These are phyloP conservation scores for Cymodocea nodosa DNA, from an alignment of 116 monocot species.

Conservation along the genomic window DNA sequence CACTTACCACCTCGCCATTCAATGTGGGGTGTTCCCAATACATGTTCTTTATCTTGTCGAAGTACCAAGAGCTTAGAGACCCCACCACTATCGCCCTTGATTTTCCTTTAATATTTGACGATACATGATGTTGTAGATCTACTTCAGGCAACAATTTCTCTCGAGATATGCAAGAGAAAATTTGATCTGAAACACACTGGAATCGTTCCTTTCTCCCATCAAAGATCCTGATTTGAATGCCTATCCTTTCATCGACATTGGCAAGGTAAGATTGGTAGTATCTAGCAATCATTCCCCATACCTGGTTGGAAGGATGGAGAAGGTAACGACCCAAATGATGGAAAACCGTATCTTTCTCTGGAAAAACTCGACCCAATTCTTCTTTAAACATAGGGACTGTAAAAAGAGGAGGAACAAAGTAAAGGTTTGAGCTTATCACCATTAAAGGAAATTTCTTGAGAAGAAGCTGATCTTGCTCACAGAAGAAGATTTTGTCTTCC, in stretches of 20 bases:
- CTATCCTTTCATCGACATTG: conserved; percentile 8
- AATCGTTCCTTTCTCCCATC: conserved; percentile 10
- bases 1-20: conserved; percentile 22
- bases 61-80: conserved; percentile 33
- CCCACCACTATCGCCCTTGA: conserved; percentile 32
- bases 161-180: conserved; percentile 11
- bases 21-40: conserved; percentile 35
- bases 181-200: conserved; percentile 18
- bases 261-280: conserved; percentile 23
- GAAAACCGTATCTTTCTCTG: too few species aligned
- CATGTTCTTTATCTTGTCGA: conserved; percentile 26
- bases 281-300: conserved; percentile 24
- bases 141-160: conserved; percentile 24
- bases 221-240: conserved; percentile 28
- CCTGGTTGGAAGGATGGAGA: conserved; percentile 23
- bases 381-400: conserved; percentile 14
- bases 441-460: conserved; percentile 16
- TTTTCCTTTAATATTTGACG: conserved; percentile 1
- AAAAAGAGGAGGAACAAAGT: conserved; percentile 21
- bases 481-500: conserved; percentile 23
- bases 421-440: conserved; percentile 20
- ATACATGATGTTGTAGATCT: neutral
- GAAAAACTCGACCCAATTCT: conserved; percentile 20
- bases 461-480: conserved; percentile 19
- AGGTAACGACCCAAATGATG: too few species aligned